Base-by-base conservation (phyloP, 1,284 basidiomycete species). In the Cryptococcus sp. region DNA sequence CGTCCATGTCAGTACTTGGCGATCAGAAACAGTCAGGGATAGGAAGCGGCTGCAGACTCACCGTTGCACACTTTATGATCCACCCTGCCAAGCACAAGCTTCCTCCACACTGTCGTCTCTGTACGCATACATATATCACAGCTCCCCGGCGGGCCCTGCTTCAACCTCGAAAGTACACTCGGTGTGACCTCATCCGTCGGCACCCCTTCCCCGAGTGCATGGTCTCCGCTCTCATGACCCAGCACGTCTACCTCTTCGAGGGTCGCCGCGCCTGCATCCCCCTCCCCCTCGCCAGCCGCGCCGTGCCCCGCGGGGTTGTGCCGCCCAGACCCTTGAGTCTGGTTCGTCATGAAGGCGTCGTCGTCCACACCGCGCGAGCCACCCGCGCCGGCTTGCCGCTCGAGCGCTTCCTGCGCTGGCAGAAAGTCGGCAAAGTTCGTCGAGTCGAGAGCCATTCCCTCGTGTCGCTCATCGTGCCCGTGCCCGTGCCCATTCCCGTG, bases 41-140 rank as follows among this genome's bases (percentile, higher is more conserved):
- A 21, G 11, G 38, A 39, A 33, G 38, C 12, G 13, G 21, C 46
- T n/a, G 9, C 33, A 15, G 2, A 69, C 72, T 63, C 61, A 76
- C 73, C 62, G 59, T 76, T 76, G 58, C 74, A 76, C 18, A 76
- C 74, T 40, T 70, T 68, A 21, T 64, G 57, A 18, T 70, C 66
- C 21, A 69, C 60, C 16, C 66, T 66, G 12, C 59, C 65, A 4
- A 71, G 54, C 2, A 51, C 46, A 9, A 76, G 53, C 53, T 73
- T 76, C 44, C 74, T 61, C 74, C 74, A 76, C 16, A 71, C 71
- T 18, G 63, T 71, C n/a, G 74, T 76, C 48, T 72, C 67, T 9
- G 70, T 73, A 24, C 74, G 59, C 18, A 61, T 65, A 47, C 74
- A 76, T 40, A 76, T 69, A 59, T 74, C 72, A 52, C 74, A 76